Evolutionary conservation across 2,329 filamentous ascomycete species (phyloP).

Genomic region (Nemania sp.): DNA sequence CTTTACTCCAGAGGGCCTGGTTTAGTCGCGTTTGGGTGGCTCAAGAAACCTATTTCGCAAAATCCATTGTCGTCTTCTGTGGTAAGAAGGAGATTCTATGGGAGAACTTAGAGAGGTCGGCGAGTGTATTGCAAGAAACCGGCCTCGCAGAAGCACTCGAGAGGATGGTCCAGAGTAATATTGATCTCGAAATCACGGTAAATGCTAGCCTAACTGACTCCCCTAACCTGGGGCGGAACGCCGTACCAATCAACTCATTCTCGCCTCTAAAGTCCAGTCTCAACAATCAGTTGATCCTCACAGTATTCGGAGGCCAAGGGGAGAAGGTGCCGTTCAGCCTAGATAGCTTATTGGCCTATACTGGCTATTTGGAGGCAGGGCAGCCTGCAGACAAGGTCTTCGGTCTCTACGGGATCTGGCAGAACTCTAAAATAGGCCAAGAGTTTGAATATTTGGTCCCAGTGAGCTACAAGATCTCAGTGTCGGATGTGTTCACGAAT

Average conservation of each 20-base stretch:
- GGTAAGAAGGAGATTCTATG: slow-evolving; percentile 2
- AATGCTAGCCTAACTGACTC: not conserved
- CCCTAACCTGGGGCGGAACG: not conserved
- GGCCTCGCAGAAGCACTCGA: slow-evolving; percentile 12
- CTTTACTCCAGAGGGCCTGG: slow-evolving; percentile 9
- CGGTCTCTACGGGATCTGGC: slow-evolving; percentile 9
- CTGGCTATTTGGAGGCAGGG: not conserved
- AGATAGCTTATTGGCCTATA: slow-evolving; percentile 1
- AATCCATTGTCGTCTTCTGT: slow-evolving; percentile 5
- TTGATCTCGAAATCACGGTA: not conserved
- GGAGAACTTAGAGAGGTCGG: slow-evolving; percentile 2
- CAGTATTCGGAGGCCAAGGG: slow-evolving; percentile 3
- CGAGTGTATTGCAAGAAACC: slow-evolving; percentile 6
- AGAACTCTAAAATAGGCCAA: not conserved
- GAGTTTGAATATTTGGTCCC: not conserved
- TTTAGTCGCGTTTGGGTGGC: slow-evolving; percentile 18
- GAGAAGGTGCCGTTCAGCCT: not conserved
- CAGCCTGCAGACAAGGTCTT: not conserved
- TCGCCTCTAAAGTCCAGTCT: not conserved
- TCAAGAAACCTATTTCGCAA: slow-evolving; percentile 13
- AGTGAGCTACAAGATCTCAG: not conserved
- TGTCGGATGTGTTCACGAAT: slow-evolving; percentile 3
- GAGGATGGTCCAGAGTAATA: not conserved
- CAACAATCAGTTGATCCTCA: slow-evolving; percentile 12
- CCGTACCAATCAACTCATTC: not conserved